Percentiles rank a stretch among this genome's conserved stretches.
These are phyloP conservation scores for Talaromyces proteolyticus DNA, from an alignment of 495 filamentous ascomycete species.

Conservation along the genomic window DNA sequence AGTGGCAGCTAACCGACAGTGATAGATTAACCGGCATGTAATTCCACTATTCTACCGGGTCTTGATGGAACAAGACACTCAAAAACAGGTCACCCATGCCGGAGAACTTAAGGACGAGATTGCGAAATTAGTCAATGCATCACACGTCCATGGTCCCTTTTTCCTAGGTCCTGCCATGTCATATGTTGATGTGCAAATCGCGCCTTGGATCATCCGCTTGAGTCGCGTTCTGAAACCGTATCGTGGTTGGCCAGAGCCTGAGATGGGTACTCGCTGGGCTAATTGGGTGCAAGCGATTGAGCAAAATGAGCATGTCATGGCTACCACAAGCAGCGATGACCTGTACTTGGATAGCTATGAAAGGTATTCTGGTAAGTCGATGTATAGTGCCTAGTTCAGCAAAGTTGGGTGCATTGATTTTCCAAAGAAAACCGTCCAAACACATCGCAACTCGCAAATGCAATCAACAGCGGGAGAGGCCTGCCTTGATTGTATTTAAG, in stretches of 20 bases:
- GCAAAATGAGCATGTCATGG: conserved; percentile 61
- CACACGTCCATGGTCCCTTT: conserved; percentile 67
- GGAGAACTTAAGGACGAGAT: conserved; percentile 67
- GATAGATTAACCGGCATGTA: conserved; percentile 74
- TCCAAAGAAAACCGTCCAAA: conserved; percentile 48
- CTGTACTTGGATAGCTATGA: conserved; percentile 71
- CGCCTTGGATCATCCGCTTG: conserved; percentile 80
- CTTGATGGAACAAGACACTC: conserved; percentile 62
- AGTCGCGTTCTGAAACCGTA: conserved; percentile 72
- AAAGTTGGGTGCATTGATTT: conserved; percentile 12
- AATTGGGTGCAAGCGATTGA: conserved; percentile 82
- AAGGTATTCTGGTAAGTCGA: conserved; percentile 54
- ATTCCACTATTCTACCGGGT: conserved; percentile 77
- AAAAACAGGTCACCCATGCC: conserved; percentile 57
- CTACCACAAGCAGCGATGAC: conserved; percentile 69
- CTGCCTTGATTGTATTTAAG: conserved; percentile 37
- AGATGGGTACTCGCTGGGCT: conserved; percentile 63
- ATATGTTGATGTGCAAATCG: conserved; percentile 82
- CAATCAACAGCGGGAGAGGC: conserved; percentile 49
- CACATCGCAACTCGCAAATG: conserved; percentile 52
- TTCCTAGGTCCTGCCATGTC: conserved; percentile 69
- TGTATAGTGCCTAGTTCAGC: not conserved
- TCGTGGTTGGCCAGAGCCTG: conserved; percentile 70
- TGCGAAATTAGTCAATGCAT: conserved; percentile 64
- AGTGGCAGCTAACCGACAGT: conserved; percentile 12